Conservation (phyloP, 257 asterid species). For the Echites panduratus region DNA sequence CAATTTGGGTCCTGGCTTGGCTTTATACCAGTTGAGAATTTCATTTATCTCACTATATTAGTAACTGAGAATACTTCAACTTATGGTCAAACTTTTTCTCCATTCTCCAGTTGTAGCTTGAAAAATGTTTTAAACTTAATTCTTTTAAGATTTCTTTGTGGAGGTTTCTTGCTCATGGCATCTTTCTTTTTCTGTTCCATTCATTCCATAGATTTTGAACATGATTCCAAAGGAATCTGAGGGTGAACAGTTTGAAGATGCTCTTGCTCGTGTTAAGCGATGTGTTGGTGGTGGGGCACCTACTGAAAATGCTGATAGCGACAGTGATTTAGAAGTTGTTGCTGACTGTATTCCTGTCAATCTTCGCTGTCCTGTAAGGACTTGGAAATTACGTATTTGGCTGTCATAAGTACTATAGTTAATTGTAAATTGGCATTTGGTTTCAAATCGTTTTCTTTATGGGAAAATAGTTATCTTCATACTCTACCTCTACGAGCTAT, state of each 20-base stretch:
- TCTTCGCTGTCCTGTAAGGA: conserved; percentile 97
- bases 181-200: conserved; percentile 14
- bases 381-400: conserved; percentile 10
- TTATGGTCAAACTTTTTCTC: not conserved
- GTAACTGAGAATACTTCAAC: not conserved
- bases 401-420: not conserved
- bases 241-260: conserved; percentile 92
- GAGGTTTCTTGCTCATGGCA: not conserved
- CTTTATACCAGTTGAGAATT: not conserved
- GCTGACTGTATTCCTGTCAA: conserved; percentile 91
- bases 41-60: not conserved
- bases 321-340: conserved; percentile 97
- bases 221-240: conserved; percentile 80
- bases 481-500: not conserved
- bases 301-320: conserved; percentile 94
- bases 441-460: not conserved
- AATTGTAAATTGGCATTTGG: not conserved
- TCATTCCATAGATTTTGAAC: conserved; percentile 53
- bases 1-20: not conserved
- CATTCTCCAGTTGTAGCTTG: not conserved
- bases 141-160: not conserved
- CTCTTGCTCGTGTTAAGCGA: conserved; percentile 61
- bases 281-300: conserved; percentile 77
- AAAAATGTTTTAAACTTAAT: not conserved
- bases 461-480: not conserved